Evolutionary conservation across 129 eudicot species (phyloP).

Genomic region (Helichrysum umbraculigerum): DNA sequence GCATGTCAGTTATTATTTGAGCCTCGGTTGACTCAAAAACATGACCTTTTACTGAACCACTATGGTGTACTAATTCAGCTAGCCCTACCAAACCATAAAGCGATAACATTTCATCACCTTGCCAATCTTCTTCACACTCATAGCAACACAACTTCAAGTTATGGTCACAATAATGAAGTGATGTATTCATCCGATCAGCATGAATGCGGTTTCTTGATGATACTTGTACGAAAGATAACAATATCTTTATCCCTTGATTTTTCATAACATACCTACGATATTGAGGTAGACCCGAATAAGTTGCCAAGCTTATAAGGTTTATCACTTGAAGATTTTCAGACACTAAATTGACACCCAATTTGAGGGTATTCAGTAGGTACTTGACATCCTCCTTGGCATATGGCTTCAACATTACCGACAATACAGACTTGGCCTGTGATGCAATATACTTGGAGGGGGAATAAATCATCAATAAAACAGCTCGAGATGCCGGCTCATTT

Average conservation of each 20-base stretch:
- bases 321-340: constrained; percentile 55
- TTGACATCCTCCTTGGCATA: constrained; percentile 44
- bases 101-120: constrained; percentile 64
- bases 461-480: constrained; percentile 75
- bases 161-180: constrained; percentile 53
- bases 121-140: constrained; percentile 61
- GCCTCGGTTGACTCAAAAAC: constrained; percentile 35
- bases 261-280: constrained; percentile 44
- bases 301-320: constrained; percentile 57
- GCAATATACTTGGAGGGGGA: constrained; percentile 75
- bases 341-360: constrained; percentile 40
- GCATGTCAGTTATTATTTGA: constrained; percentile 44
- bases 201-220: constrained; percentile 50
- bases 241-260: constrained; percentile 47
- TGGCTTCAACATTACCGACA: constrained; percentile 46
- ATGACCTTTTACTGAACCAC: constrained; percentile 23
- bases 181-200: constrained; percentile 38
- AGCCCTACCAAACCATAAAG: constrained; percentile 62
- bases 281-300: constrained; percentile 60
- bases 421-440: constrained; percentile 44
- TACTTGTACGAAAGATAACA: constrained; percentile 49
- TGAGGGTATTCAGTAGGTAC: constrained; percentile 44
- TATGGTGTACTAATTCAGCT: constrained; percentile 61
- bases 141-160: constrained; percentile 62
- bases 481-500: constrained; percentile 60